phyloP scores from a whole-genome alignment of 495 filamentous ascomycete species.

The Endocarpon pusillum region DNA sequence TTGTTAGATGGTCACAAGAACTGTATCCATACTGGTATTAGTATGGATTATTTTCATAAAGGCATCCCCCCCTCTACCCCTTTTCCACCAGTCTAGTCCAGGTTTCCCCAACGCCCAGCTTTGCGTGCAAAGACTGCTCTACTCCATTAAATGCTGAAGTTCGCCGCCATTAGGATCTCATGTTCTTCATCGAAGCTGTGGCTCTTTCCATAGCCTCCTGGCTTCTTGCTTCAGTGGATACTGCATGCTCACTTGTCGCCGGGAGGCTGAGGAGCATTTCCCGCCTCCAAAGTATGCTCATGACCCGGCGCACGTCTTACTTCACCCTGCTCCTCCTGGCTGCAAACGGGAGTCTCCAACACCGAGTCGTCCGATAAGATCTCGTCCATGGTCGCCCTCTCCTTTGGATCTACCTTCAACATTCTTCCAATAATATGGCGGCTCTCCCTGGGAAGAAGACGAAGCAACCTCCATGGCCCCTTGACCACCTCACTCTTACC shows the following conservation, averaged over 20 bases:
- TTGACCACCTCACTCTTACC: conserved; percentile 61
- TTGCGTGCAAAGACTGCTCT: no score
- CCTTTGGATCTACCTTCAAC: conserved; percentile 76
- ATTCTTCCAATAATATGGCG: conserved; percentile 80
- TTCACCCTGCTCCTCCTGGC: conserved; percentile 39
- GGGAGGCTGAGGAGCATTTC: not conserved
- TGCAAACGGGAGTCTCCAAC: conserved; percentile 43
- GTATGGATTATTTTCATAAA: no score
- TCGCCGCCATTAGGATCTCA: no score
- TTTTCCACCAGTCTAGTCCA: no score
- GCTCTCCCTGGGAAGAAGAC: conserved; percentile 78
- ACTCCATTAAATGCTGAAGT: no score
- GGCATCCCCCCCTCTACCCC: no score
- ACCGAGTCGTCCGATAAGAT: conserved; percentile 88
- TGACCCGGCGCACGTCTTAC: conserved; percentile 38
- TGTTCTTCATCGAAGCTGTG: no score
- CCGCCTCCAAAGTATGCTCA: conserved; percentile 43
- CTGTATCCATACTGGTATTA: no score
- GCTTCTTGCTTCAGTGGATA: no score
- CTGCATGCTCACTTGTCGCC: not conserved
- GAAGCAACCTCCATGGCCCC: conserved; percentile 85
- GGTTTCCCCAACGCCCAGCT: no score
- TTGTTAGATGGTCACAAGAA: no score
- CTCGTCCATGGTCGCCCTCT: conserved; percentile 68
- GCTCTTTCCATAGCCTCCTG: no score